A percentile compares a stretch with the other conserved stretches of the same genome.
phyloP scores from a whole-genome alignment of 352 stramenopile species.

The Elongisporangium anandrum region DNA sequence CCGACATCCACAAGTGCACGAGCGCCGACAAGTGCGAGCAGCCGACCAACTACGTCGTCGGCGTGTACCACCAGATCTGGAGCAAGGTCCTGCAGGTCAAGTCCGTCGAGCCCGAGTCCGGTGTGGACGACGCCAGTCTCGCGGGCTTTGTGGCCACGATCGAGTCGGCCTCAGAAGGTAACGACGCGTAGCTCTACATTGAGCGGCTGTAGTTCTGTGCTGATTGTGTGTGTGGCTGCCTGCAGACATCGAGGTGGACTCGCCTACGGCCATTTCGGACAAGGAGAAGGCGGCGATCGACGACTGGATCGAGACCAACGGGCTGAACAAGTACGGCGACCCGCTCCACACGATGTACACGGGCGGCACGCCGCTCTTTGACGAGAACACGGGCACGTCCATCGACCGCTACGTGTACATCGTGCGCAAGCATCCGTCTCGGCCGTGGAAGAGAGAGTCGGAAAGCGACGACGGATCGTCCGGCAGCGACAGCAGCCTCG shows the following conservation, averaged over 20 bases:
- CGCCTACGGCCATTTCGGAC: constrained; percentile 16
- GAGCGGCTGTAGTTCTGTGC: too few relatives aligned
- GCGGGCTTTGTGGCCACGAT: background rate
- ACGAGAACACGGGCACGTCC: constrained; percentile 53
- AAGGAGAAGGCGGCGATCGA: constrained; percentile 52
- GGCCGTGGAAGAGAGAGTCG: constrained; percentile 41
- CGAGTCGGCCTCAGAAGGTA: constrained; percentile 14
- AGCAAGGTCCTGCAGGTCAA: constrained; percentile 58
- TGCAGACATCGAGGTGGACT: constrained; percentile 10
- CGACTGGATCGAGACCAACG: constrained; percentile 49
- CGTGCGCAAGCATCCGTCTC: constrained; percentile 36
- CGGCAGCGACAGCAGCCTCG: background rate
- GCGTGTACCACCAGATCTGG: constrained; percentile 59
- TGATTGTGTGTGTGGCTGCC: constrained; percentile 8
- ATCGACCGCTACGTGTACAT: constrained; percentile 73
- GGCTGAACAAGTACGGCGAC: constrained; percentile 65
- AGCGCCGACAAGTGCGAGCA: constrained; percentile 20
- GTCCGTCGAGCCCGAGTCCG: constrained; percentile 7
- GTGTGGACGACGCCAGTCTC: background rate
- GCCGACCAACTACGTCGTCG: constrained; percentile 34
- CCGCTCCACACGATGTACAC: constrained; percentile 48
- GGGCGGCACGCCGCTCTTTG: constrained; percentile 75
- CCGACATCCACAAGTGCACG: constrained; percentile 34
- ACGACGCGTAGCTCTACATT: too few relatives aligned
- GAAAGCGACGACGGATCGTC: constrained; percentile 1